Conservation (phyloP, 2,329 filamentous ascomycete species). For the Coniella lustricola region DNA sequence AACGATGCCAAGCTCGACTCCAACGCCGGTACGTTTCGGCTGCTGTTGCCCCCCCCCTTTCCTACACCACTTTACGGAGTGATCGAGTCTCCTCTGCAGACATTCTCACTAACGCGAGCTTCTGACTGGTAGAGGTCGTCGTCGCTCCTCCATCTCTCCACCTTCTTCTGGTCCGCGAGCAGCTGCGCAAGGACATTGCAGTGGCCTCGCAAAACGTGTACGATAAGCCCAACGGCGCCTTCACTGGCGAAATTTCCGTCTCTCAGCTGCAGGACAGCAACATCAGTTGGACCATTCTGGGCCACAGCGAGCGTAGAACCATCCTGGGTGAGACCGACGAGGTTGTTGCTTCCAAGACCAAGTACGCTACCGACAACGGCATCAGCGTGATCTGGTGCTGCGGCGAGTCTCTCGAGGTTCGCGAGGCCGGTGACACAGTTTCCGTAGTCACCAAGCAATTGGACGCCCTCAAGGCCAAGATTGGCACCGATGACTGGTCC, state of each 20-base stretch:
- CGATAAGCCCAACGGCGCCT: slow-evolving; percentile 94
- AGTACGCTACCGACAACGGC: slow-evolving; percentile 80
- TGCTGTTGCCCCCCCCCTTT: neutral
- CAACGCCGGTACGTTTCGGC: slow-evolving; percentile 59
- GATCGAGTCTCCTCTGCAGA: too few species aligned
- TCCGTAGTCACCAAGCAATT: slow-evolving; percentile 81
- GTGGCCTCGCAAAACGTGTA: slow-evolving; percentile 96
- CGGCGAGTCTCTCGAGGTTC: slow-evolving; percentile 90
- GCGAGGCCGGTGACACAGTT: slow-evolving; percentile 79
- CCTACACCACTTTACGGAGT: neutral
- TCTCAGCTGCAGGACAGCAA: slow-evolving; percentile 82
- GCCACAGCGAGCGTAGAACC: slow-evolving; percentile 91
- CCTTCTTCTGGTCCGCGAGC: slow-evolving; percentile 77
- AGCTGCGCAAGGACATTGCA: slow-evolving; percentile 67
- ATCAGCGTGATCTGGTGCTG: slow-evolving; percentile 93
- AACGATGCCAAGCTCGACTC: slow-evolving; percentile 77
- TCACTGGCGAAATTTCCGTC: slow-evolving; percentile 93
- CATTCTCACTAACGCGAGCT: too few species aligned
- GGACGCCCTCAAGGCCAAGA: slow-evolving; percentile 64
- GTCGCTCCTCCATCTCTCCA: slow-evolving; percentile 87
- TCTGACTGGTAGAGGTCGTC: slow-evolving; percentile 66
- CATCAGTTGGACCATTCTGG: slow-evolving; percentile 85
- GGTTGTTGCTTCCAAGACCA: slow-evolving; percentile 88
- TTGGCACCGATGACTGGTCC: slow-evolving; percentile 68
- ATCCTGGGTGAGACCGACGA: slow-evolving; percentile 81